phyloP scores from a whole-genome alignment of 768 basidiomycete species.

The Tubosaeta sp. region DNA sequence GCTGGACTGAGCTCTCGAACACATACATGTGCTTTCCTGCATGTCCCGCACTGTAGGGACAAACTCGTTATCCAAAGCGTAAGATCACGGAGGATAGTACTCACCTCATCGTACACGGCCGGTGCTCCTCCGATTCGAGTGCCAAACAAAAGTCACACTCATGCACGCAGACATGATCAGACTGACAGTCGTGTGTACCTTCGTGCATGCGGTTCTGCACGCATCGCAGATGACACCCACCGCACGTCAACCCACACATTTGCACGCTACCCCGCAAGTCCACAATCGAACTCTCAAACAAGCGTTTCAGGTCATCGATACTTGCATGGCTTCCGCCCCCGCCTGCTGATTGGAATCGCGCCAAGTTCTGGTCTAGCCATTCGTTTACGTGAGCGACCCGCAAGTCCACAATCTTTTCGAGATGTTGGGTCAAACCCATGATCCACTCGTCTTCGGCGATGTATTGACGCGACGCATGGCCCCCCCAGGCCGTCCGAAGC shows the following conservation, averaged over 20 bases:
- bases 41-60: constrained; percentile 50
- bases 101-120: constrained; percentile 45
- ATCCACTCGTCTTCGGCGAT: constrained; percentile 35
- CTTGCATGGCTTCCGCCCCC: constrained; percentile 31
- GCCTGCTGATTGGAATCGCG: constrained; percentile 37
- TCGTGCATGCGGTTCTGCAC: constrained; percentile 44
- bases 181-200: constrained; percentile 45
- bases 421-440: constrained; percentile 32
- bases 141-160: constrained; percentile 39
- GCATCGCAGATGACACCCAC: constrained; percentile 46
- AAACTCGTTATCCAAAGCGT: background rate
- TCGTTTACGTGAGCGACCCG: constrained; percentile 45
- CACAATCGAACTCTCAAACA: constrained; percentile 39
- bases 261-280: constrained; percentile 44
- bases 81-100: constrained; percentile 15
- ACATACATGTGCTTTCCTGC: constrained; percentile 51
- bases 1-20: background rate
- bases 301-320: constrained; percentile 42
- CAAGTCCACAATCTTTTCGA: constrained; percentile 37
- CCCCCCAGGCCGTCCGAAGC: constrained; percentile 18
- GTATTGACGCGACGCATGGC: constrained; percentile 16
- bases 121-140: constrained; percentile 27
- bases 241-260: constrained; percentile 48
- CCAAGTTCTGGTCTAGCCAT: constrained; percentile 50
- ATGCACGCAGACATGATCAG: constrained; percentile 44